Evolutionary conservation across 2,329 filamentous ascomycete species (phyloP).

Genomic region (Trichoderma guizhouense): DNA sequence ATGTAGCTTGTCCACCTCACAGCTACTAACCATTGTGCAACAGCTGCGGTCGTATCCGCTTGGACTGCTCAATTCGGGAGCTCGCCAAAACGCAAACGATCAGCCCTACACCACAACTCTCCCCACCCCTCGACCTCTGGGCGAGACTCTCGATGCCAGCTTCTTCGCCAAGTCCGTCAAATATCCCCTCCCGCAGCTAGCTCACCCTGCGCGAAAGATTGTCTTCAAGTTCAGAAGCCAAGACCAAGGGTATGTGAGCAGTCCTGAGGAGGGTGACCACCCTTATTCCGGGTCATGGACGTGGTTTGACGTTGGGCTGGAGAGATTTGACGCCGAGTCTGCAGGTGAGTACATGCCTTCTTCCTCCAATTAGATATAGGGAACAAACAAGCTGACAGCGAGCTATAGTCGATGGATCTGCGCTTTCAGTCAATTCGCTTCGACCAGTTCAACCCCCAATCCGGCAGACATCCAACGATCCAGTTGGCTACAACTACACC

Average conservation of each 20-base stretch:
- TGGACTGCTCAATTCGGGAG: constrained; percentile 32
- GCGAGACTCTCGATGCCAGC: constrained; percentile 26
- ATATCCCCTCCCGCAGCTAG: constrained; percentile 39
- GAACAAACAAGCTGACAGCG: background rate
- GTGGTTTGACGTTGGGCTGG: constrained; percentile 63
- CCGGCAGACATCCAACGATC: constrained; percentile 17
- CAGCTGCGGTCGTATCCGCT: constrained; percentile 39
- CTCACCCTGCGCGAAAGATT: constrained; percentile 56
- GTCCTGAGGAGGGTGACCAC: background rate
- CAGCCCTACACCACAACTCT: constrained; percentile 29
- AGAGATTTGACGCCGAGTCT: constrained; percentile 46
- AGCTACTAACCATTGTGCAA: background rate
- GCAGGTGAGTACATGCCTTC: background rate
- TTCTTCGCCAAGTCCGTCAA: constrained; percentile 36
- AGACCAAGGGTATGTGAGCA: constrained; percentile 57
- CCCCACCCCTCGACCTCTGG: constrained; percentile 28
- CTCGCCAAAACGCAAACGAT: constrained; percentile 23
- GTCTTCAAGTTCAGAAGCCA: constrained; percentile 55
- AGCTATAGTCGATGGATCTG: background rate
- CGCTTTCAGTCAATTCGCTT: constrained; percentile 32
- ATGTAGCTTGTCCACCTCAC: background rate
- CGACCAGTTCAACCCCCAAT: constrained; percentile 36
- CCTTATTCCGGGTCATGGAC: constrained; percentile 51
- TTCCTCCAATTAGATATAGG: background rate
- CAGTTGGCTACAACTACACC: constrained; percentile 31